phyloP scores from a whole-genome alignment of 2,329 filamentous ascomycete species.

The Colletotrichum neosansevieriae region DNA sequence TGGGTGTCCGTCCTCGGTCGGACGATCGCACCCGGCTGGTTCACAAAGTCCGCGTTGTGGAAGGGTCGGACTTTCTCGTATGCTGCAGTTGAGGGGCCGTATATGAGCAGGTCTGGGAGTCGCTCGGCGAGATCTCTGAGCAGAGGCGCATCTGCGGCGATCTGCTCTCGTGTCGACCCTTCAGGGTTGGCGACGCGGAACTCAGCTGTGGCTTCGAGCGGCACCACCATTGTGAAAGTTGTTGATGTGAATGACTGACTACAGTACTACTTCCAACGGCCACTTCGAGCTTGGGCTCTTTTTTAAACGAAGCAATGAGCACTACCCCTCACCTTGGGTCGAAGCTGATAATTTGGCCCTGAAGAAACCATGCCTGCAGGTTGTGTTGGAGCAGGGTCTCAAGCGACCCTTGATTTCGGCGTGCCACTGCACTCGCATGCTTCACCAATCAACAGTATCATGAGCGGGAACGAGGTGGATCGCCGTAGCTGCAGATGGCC shows the following conservation, averaged over 20 bases:
- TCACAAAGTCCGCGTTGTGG: slow-evolving; percentile 9
- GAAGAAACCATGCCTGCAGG: no score
- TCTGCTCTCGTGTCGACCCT: slow-evolving; percentile 20
- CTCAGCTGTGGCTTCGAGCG: slow-evolving; percentile 25
- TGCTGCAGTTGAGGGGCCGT: slow-evolving; percentile 17
- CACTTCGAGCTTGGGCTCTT: no score
- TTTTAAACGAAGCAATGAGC: no score
- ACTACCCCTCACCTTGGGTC: no score
- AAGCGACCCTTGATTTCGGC: no score
- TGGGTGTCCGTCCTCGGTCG: slow-evolving; percentile 29
- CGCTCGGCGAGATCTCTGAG: neutral
- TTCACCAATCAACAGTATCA: neutral
- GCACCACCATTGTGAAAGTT: neutral
- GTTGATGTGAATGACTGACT: no score
- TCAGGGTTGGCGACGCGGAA: slow-evolving; percentile 21
- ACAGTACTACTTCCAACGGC: no score
- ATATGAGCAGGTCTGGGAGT: slow-evolving; percentile 14
- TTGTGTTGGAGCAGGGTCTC: no score
- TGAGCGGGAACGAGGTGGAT: neutral
- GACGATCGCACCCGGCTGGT: slow-evolving; percentile 27
- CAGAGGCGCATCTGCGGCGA: slow-evolving; percentile 18
- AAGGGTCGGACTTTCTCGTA: slow-evolving; percentile 19
- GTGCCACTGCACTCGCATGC: neutral
- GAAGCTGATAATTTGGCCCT: no score
- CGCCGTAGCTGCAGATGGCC: neutral